A percentile compares a stretch with the other conserved stretches of the same genome.
Evolutionary conservation across 306 rosid genomes (phyloP).

Genomic region (Cucurbita moschata): DNA sequence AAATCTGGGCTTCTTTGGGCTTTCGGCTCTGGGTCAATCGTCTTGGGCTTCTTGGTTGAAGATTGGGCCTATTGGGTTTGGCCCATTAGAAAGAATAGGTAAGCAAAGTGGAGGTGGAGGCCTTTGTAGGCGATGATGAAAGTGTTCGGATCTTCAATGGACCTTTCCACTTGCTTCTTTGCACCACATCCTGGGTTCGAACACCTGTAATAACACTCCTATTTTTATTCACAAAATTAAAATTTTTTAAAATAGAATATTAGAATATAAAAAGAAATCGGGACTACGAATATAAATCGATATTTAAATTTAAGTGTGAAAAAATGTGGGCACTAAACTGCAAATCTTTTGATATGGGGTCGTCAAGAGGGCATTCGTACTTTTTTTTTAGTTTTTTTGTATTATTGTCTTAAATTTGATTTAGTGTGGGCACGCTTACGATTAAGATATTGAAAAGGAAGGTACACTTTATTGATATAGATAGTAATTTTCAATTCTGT

Average conservation of each 20-base stretch:
- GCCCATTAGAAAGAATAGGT: conserved; percentile 40
- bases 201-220: conserved; percentile 90
- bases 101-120: conserved; percentile 76
- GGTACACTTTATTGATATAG: too few relatives aligned
- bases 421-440: neutral
- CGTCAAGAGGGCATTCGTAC: conserved; percentile 36
- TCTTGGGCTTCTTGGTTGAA: conserved; percentile 42
- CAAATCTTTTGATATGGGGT: conserved; percentile 22
- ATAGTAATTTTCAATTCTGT: too few relatives aligned
- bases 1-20: conserved; percentile 12
- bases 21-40: neutral
- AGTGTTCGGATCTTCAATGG: conserved; percentile 60
- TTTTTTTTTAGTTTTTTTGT: conserved; percentile 7
- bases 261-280: neutral
- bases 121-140: conserved; percentile 80
- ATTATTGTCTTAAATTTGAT: conserved; percentile 12
- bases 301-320: conserved; percentile 9
- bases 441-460: too few relatives aligned
- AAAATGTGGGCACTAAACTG: conserved; percentile 17
- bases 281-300: neutral
- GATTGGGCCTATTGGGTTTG: conserved; percentile 20
- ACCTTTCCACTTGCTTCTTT: conserved; percentile 88
- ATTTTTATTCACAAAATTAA: neutral
- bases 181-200: conserved; percentile 86
- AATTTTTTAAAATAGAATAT: neutral